phyloP scores from a whole-genome alignment of 345 rosid species.

The Eutrema japonicum region DNA sequence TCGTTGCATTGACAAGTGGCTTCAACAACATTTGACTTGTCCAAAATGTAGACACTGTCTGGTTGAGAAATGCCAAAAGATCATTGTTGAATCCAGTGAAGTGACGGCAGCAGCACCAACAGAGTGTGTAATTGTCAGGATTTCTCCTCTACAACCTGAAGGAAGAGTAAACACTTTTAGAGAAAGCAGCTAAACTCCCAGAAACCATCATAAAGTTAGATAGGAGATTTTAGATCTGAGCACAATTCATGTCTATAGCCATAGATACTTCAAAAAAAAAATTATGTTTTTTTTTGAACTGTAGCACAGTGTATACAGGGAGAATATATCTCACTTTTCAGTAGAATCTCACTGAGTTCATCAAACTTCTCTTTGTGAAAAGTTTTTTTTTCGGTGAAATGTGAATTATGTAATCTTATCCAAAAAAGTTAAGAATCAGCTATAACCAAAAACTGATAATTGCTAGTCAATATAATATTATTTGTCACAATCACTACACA shows the following conservation, averaged over 20 bases:
- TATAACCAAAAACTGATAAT: conserved; percentile 20
- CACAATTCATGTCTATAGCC: conserved; percentile 21
- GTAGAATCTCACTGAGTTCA: conserved; percentile 20
- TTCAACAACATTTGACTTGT: conserved; percentile 65
- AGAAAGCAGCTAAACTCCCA: conserved; percentile 13
- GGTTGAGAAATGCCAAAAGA: conserved; percentile 47
- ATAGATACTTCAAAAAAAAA: background rate
- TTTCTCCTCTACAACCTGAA: conserved; percentile 48
- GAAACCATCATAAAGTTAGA: conserved; percentile 2
- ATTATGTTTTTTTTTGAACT: conserved; percentile 16
- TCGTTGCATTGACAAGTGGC: conserved; percentile 70
- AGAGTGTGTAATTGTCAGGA: conserved; percentile 32
- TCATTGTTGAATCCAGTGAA: conserved; percentile 28
- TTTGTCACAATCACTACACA: conserved; percentile 7
- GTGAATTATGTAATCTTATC: conserved; percentile 15
- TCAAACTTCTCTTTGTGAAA: conserved; percentile 25
- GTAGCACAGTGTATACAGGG: conserved; percentile 35
- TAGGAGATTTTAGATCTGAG: conserved; percentile 20
- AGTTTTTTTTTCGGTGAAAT: background rate
- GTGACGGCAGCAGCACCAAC: conserved; percentile 4
- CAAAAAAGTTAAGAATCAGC: background rate
- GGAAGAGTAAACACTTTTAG: conserved; percentile 36
- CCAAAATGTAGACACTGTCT: conserved; percentile 64
- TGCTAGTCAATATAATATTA: conserved; percentile 3
- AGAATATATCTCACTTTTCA: conserved; percentile 13